Conservation (phyloP, 345 rosid genomes). For the Lepidium africanum region DNA sequence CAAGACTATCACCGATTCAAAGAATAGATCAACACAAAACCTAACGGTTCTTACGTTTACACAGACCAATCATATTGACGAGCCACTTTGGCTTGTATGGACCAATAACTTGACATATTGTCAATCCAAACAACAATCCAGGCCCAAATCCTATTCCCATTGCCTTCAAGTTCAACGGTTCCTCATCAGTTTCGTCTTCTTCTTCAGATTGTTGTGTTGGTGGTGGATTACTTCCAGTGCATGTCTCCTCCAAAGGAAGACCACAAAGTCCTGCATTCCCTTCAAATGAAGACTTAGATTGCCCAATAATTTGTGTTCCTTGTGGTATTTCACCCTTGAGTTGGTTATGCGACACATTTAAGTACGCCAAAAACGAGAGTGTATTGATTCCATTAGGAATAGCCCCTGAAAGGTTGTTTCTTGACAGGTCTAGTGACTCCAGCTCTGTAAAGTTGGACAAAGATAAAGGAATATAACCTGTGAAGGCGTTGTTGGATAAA, state of each 20-base stretch:
- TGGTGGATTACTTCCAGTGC: neutral
- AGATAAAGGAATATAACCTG: slow-evolving; percentile 8
- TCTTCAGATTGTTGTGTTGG: neutral
- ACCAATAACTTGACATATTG: neutral
- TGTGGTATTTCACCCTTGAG: neutral
- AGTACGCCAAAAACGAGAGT: neutral
- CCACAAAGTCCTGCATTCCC: slow-evolving; percentile 7
- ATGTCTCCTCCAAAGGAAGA: slow-evolving; percentile 5
- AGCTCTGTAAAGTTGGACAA: slow-evolving; percentile 4
- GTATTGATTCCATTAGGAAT: neutral
- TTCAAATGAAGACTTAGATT: neutral
- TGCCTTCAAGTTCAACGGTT: slow-evolving; percentile 4
- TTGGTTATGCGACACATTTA: neutral
- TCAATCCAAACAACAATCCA: neutral
- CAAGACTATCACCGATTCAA: too few relatives aligned
- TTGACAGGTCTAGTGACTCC: neutral
- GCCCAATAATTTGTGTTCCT: neutral
- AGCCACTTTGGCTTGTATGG: neutral
- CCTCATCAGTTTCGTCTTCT: neutral
- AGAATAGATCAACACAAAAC: too few relatives aligned
- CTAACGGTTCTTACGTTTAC: too few relatives aligned
- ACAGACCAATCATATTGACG: neutral
- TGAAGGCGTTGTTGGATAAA: slow-evolving; percentile 13
- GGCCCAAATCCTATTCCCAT: neutral
- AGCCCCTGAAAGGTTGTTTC: slow-evolving; percentile 3